Evolutionary conservation across 768 basidiomycete genomes (phyloP), one percentile per base, ranked within the genome.

Genomic region (Pholiota conissans): DNA sequence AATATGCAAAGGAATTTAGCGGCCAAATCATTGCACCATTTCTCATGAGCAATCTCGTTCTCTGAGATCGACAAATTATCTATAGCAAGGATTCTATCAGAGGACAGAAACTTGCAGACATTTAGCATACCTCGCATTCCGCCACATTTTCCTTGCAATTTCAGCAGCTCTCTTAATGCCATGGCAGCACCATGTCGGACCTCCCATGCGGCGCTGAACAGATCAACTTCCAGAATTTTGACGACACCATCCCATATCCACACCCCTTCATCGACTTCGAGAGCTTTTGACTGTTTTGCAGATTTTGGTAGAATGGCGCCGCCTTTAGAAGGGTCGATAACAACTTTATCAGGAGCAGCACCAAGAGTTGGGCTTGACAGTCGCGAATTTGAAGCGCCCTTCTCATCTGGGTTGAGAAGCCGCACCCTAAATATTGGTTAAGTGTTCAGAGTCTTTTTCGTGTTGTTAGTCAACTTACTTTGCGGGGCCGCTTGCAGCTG

Each of bases 151-250:
- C 93, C 94, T 67, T 96, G 94, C 3, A 83, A 66, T 70, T 91
- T 93, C 50, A 98, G 73, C 45, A 98, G 72, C 67, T 98, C 97
- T 46, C 94, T 82, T 28, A 98, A 71, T 0, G 92, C 95, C 80
- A 97, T 84, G 0, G 94, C 91, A 14, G 95, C 90, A 32, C 97
- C 97, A 65, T 99, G 97, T 50, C 97, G 82, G 13, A 90, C 85
- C 71, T 98, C 95, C 97, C 97, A 98, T 3, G 86, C 81, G 3
- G 88, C 81, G 64, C 89, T 93, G 65, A 93, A 89, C 7, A 98
- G 73, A 64, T 91, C 89, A 5, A 93, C 87, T 66, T 90, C 88
- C 7, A 98, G 78, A 6, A 94, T 78, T 59, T 85, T 85, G 11
- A 87, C 84, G 10, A 93, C 81, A 16, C 89, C 91, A 63, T 90